A percentile compares a stretch with the other conserved stretches of the same genome.
Conservation (phyloP, 1,284 basidiomycete species). For the Ustilago xerochloae region DNA sequence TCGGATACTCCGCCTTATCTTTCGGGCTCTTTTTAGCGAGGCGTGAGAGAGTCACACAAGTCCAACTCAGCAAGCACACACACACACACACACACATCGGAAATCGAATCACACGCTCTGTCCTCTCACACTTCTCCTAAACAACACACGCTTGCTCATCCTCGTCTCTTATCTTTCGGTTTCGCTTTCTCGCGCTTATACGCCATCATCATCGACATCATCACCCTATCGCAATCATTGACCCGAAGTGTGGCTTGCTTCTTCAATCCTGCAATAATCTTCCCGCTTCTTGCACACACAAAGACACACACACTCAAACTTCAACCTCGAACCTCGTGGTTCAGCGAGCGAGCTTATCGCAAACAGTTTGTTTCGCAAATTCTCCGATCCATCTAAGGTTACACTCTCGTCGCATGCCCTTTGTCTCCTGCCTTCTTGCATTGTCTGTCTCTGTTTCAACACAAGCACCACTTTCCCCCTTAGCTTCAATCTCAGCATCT, state of each 20-base stretch:
- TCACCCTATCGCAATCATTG: not conserved
- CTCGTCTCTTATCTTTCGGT: not conserved
- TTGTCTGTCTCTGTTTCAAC: not conserved
- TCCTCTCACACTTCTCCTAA: not conserved
- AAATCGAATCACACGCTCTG: not conserved
- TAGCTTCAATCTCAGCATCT: too few relatives aligned
- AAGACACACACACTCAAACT: too few relatives aligned
- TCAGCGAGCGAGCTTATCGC: constrained; percentile 3
- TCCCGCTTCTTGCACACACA: too few relatives aligned
- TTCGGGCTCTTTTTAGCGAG: not conserved
- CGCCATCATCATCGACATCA: not conserved
- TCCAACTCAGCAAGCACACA: not conserved
- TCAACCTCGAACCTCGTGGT: not conserved
- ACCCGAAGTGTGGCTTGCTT: constrained; percentile 1
- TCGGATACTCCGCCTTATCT: constrained; percentile 19
- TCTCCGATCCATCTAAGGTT: constrained; percentile 1
- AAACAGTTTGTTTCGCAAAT: not conserved
- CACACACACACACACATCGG: not conserved
- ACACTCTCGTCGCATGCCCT: not conserved
- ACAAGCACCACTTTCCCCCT: too few relatives aligned
- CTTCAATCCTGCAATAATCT: not conserved
- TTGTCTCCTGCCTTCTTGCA: not conserved
- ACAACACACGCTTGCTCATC: not conserved
- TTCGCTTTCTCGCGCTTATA: too few relatives aligned
- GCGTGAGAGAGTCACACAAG: too few relatives aligned